Base-by-base conservation (phyloP, 805 yeast species). In the Lachancea cidri region DNA sequence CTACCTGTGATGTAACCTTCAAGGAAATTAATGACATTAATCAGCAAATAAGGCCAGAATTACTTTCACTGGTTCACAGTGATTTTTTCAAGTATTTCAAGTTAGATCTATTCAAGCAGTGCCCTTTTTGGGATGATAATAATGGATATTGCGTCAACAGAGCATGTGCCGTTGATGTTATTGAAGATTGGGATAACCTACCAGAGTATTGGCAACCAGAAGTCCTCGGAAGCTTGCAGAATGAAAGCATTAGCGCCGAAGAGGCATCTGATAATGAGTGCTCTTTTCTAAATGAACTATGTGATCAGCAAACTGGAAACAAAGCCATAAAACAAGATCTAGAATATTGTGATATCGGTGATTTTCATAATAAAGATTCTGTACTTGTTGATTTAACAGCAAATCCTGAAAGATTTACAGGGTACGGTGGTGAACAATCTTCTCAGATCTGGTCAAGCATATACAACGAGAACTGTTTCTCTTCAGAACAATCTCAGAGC, bases 381-480 rank as follows among this genome's bases (percentile, higher is more conserved):
- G 96, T 87, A 1, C 82, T 83, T 53, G 95, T 93, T 20, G 87
- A 89, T 55, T 72, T 93, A 42, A 71, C 82, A 16, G 86, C 84
- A 41, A 94, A 94, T 57, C 96, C 96, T 1, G 99, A 93, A 64
- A 72, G 98, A 55, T 93, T 86, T 67, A 94, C 98, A 0, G 98
- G 98, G 0, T 93, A 93, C 57, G 84, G 88, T 24, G 98, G 98
- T 22, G 79, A 81, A 38, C 96, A 93, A 55, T 86, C 96, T 17
- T 79, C 82, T 50, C 87, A 83, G 58, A 86, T 93, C 35, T 93
- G 99, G 99, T 72, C 78, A 31, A 86, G 94, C 49, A 88, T 93
- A 20, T 93, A 93, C 63, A 81, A 78, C 33, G 96, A 93, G 53
- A 89, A 89, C 67, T 88, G 96, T 60, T 89, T 89, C 66, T 79